phyloP scores from a whole-genome alignment of 2,329 filamentous ascomycete species.

The Mycosphaerella sp. region DNA sequence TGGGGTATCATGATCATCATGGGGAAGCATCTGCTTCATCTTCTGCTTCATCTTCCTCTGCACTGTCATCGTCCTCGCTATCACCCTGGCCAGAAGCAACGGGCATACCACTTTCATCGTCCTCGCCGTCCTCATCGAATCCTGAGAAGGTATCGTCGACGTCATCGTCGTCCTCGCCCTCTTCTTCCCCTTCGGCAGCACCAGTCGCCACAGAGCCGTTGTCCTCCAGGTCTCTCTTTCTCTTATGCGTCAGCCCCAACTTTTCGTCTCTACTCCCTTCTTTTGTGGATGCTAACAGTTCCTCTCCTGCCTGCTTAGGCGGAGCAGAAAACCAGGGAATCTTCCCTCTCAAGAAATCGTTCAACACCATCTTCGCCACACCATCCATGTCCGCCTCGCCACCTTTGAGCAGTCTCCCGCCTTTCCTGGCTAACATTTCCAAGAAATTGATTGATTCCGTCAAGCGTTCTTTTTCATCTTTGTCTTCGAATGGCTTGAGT shows the following conservation, averaged over 20 bases:
- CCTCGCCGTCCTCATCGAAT: slow-evolving; percentile 33
- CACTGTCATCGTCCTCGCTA: slow-evolving; percentile 6
- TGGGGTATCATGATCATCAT: slow-evolving; percentile 15
- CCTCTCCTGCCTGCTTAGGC: slow-evolving; percentile 48
- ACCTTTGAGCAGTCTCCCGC: slow-evolving; percentile 76
- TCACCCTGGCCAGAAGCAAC: slow-evolving; percentile 13
- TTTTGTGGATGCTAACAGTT: slow-evolving; percentile 42
- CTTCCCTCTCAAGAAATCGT: slow-evolving; percentile 91
- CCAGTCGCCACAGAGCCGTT: slow-evolving; percentile 46
- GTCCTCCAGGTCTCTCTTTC: slow-evolving; percentile 52
- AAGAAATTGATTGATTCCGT: slow-evolving; percentile 73
- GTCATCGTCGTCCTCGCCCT: slow-evolving; percentile 24
- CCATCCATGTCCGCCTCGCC: slow-evolving; percentile 95
- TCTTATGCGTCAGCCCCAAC: slow-evolving; percentile 74
- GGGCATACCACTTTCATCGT: slow-evolving; percentile 11
- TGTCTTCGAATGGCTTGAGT: slow-evolving; percentile 20
- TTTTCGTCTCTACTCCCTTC: slow-evolving; percentile 65
- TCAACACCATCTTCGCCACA: slow-evolving; percentile 93
- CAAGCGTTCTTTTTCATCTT: slow-evolving; percentile 27
- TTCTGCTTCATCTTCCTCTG: slow-evolving; percentile 3
- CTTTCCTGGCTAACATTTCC: slow-evolving; percentile 79
- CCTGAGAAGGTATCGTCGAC: slow-evolving; percentile 21
- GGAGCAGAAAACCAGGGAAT: slow-evolving; percentile 93
- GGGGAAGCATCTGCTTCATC: not conserved
- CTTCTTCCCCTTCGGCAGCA: slow-evolving; percentile 27